Evolutionary conservation across 2,329 filamentous ascomycete species (phyloP), one percentile per base, ranked within the genome.

Genomic region (Fusarium dlaminii): DNA sequence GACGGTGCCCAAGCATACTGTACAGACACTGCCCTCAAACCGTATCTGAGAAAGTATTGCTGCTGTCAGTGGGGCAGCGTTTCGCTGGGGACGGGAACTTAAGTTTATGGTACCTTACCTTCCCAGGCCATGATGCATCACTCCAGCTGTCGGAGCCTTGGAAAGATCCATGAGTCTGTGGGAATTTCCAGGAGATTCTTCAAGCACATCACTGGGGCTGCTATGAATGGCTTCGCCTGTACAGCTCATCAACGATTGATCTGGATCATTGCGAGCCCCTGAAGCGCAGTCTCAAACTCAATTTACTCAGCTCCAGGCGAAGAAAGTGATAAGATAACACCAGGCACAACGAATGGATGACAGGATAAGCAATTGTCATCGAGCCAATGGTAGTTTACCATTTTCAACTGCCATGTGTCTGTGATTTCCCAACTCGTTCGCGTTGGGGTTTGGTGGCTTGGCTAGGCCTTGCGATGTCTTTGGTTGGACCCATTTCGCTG

Each of bases 391-490:
- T 57, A 66, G 61, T 67, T 67, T 70, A 70, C 59, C 46, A 48
- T 62, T 60, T 73, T 51, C 37, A 56, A 63, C 70, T 74, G 65
- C 51, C 57, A 61, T 70, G 60, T 70, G 68, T 61, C 60, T 72
- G 48, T 18, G 51, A 63, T 66, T 72, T 57, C 64, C 67, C 61
- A 42, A 60, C 62, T 70, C 52, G 66, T 51, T 77, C 71, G 68
- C 54, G 70, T 73, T 76, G 66, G 69, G 68, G 61, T 71, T 70
- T 40, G 67, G 72, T 74, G 75, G 75, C 75, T 77, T 70, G 70
- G 71, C 70, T 74, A 52, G 66, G 56, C 63, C 68, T 66, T 73
- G 62, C 63, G 58, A 42, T 69, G 58, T 65, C 51, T 65, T 46
- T 54, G 36, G 40, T 37, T 32, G 54, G 68, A 42, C 46, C 64